A percentile compares a stretch with the other conserved stretches of the same genome.
Evolutionary conservation across 768 basidiomycete genomes (phyloP).

Genomic region (Mycena leptocephala): DNA sequence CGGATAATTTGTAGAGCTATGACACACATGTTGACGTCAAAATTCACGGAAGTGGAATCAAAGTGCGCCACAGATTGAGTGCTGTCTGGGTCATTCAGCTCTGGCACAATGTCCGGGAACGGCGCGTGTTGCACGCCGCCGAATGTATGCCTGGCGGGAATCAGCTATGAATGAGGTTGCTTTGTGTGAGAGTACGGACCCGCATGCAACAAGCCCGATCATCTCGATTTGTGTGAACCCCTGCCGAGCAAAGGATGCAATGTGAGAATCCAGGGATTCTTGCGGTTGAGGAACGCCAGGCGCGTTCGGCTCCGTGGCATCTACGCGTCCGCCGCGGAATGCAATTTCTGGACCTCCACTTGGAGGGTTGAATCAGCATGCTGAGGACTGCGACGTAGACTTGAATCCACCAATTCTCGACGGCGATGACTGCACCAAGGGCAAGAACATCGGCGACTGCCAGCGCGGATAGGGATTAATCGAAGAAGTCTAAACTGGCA

Average conservation of each 20-base stretch:
- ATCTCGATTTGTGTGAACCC: no score
- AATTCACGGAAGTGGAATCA: background rate
- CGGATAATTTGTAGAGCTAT: background rate
- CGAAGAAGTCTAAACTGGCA: background rate
- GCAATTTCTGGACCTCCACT: conserved; percentile 25
- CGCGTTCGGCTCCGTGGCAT: conserved; percentile 3
- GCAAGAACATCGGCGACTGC: conserved; percentile 20
- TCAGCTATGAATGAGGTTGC: background rate
- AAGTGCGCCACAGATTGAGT: background rate
- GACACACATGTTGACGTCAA: conserved; percentile 13
- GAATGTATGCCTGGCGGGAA: background rate
- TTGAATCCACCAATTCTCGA: conserved; percentile 10
- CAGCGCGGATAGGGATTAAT: background rate
- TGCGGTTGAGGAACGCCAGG: conserved; percentile 20
- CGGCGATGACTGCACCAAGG: background rate
- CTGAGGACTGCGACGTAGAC: background rate
- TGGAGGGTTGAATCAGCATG: background rate
- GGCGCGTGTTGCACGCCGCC: no score
- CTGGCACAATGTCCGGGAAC: no score
- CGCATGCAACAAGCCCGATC: conserved; percentile 14
- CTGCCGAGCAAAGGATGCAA: no score
- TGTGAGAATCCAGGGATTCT: conserved; percentile 4
- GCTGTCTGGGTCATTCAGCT: no score
- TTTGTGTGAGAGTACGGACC: background rate
- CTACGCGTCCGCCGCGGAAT: conserved; percentile 30